phyloP scores from a whole-genome alignment of 1,139 yeast species.

The Blastobotrys buckinghamii region DNA sequence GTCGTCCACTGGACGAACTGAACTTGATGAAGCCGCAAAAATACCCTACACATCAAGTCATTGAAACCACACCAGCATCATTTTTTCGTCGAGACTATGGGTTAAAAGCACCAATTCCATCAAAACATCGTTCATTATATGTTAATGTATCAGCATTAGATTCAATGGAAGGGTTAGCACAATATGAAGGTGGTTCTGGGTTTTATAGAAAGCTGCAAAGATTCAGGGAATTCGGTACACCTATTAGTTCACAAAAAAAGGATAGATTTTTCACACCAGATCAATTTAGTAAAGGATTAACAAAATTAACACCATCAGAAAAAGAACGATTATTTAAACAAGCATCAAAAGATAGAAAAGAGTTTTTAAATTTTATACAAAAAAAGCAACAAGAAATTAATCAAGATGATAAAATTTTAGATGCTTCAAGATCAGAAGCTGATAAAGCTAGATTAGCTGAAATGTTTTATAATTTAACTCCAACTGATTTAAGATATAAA shows the following conservation, averaged over 20 bases:
- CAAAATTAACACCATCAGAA: slow-evolving; percentile 17
- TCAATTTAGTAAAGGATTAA: slow-evolving; percentile 22
- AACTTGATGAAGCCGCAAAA: slow-evolving; percentile 18
- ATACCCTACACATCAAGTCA: slow-evolving; percentile 50
- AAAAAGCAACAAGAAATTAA: background rate
- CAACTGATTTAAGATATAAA: background rate
- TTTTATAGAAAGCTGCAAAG: slow-evolving; percentile 44
- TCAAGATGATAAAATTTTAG: background rate
- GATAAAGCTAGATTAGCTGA: slow-evolving; percentile 5
- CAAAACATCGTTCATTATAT: slow-evolving; percentile 42
- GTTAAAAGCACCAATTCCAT: slow-evolving; percentile 52
- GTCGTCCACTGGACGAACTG: slow-evolving; percentile 19
- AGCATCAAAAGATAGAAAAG: slow-evolving; percentile 17
- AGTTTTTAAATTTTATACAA: slow-evolving; percentile 12
- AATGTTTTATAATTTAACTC: background rate
- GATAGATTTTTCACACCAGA: background rate
- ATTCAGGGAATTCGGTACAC: slow-evolving; percentile 46
- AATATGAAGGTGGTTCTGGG: slow-evolving; percentile 46
- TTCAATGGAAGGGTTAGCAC: slow-evolving; percentile 46
- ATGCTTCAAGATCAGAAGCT: slow-evolving; percentile 1
- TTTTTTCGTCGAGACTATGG: slow-evolving; percentile 59
- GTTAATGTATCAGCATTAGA: slow-evolving; percentile 49
- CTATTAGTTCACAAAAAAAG: slow-evolving; percentile 1
- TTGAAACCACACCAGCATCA: slow-evolving; percentile 53
- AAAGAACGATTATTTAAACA: slow-evolving; percentile 14